Evolutionary conservation across 176 grass and related monocot species (phyloP).

Genomic region (Elaeis guineensis): DNA sequence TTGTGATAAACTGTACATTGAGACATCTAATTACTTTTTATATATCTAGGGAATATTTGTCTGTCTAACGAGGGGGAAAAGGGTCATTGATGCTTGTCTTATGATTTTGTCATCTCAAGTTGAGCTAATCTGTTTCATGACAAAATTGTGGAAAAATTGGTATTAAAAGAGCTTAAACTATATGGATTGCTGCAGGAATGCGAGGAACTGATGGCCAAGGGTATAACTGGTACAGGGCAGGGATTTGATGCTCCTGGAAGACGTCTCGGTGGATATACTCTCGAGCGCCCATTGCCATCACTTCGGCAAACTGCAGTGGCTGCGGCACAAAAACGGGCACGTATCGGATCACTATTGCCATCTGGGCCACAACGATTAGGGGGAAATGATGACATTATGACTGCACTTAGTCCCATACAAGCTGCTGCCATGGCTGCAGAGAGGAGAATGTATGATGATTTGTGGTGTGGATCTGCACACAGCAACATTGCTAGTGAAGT

Average conservation of each 20-base stretch:
- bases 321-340: constrained; percentile 75
- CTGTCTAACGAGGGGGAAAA: no score
- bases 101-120: no score
- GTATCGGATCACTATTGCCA: constrained; percentile 55
- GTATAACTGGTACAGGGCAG: constrained; percentile 77
- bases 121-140: no score
- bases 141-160: no score
- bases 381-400: constrained; percentile 77
- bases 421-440: constrained; percentile 94
- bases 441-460: constrained; percentile 90
- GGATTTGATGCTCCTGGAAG: constrained; percentile 76
- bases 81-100: no score
- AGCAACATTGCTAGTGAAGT: constrained; percentile 1
- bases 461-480: constrained; percentile 73
- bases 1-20: no score
- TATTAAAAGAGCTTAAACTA: no score
- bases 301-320: constrained; percentile 57
- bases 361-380: constrained; percentile 75
- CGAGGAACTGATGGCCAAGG: constrained; percentile 81
- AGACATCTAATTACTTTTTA: no score
- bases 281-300: constrained; percentile 46
- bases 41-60: no score
- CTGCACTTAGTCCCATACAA: constrained; percentile 80
- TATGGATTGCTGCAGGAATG: constrained; percentile 55
- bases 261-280: constrained; percentile 69